These are phyloP conservation scores for Camelina neglecta DNA, from an alignment of 345 rosid genomes.

Conservation along the genomic window DNA sequence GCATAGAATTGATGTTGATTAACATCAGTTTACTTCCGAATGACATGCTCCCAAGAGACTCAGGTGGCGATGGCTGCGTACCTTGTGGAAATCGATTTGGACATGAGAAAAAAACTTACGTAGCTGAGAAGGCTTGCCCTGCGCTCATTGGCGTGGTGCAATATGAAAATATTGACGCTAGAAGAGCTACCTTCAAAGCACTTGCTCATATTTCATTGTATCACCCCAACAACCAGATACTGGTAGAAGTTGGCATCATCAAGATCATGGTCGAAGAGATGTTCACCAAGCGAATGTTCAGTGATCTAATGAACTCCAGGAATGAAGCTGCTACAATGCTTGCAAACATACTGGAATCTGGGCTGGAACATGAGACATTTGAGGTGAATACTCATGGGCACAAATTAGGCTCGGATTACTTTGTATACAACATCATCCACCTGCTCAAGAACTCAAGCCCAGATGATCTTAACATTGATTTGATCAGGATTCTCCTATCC, in stretches of 20 bases:
- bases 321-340: slow-evolving; percentile 75
- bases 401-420: slow-evolving; percentile 68
- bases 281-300: slow-evolving; percentile 56
- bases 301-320: slow-evolving; percentile 66
- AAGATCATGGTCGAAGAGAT: slow-evolving; percentile 76
- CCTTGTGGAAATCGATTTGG: slow-evolving; percentile 70
- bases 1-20: slow-evolving; percentile 14
- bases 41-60: slow-evolving; percentile 46
- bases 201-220: slow-evolving; percentile 69
- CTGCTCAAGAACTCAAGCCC: slow-evolving; percentile 77
- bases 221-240: slow-evolving; percentile 64
- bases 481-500: slow-evolving; percentile 72
- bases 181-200: slow-evolving; percentile 70
- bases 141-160: slow-evolving; percentile 68
- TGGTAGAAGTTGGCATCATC: slow-evolving; percentile 63
- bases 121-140: slow-evolving; percentile 74
- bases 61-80: slow-evolving; percentile 75
- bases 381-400: slow-evolving; percentile 66
- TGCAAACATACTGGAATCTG: slow-evolving; percentile 57
- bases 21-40: slow-evolving; percentile 1
- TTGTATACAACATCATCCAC: slow-evolving; percentile 61
- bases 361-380: slow-evolving; percentile 55
- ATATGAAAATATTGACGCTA: slow-evolving; percentile 54
- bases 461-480: slow-evolving; percentile 66
- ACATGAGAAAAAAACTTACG: slow-evolving; percentile 58